These are phyloP conservation scores for Piper betle DNA, from an alignment of 164 flowering plant genomes.

Conservation along the genomic window DNA sequence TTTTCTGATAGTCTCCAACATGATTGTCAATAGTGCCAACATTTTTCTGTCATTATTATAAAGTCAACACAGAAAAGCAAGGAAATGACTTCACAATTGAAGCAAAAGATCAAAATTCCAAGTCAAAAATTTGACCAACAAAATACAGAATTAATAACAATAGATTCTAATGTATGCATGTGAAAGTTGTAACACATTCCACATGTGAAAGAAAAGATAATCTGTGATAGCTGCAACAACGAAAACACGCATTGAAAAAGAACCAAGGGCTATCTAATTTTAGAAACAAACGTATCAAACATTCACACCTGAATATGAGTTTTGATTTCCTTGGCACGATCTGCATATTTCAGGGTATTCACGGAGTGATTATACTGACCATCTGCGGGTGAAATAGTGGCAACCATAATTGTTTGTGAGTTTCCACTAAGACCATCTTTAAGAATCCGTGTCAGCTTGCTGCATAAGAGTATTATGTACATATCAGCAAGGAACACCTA, in stretches of 20 bases:
- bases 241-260: too few relatives aligned
- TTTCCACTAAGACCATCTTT: slow-evolving; percentile 96
- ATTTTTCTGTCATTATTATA: slow-evolving; percentile 44
- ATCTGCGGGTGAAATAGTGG: slow-evolving; percentile 75
- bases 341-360: slow-evolving; percentile 88
- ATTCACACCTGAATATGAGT: slow-evolving; percentile 64
- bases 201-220: too few relatives aligned
- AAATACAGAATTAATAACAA: too few relatives aligned
- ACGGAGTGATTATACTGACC: slow-evolving; percentile 32
- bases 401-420: slow-evolving; percentile 85
- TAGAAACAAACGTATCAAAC: not conserved
- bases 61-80: not conserved
- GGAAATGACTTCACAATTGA: not conserved
- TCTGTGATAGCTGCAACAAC: too few relatives aligned
- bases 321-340: slow-evolving; percentile 85
- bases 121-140: too few relatives aligned
- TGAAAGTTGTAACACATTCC: too few relatives aligned
- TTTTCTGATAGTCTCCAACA: slow-evolving; percentile 82
- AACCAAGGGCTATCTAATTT: too few relatives aligned
- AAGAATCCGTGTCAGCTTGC: slow-evolving; percentile 84
- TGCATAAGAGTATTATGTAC: slow-evolving; percentile 16
- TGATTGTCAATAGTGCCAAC: slow-evolving; percentile 76
- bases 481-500: slow-evolving; percentile 12
- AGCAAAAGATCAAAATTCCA: not conserved
- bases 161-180: too few relatives aligned